These are phyloP conservation scores for Alternaria sp. DNA, from an alignment of 2,329 filamentous ascomycete genomes.

Conservation along the genomic window DNA sequence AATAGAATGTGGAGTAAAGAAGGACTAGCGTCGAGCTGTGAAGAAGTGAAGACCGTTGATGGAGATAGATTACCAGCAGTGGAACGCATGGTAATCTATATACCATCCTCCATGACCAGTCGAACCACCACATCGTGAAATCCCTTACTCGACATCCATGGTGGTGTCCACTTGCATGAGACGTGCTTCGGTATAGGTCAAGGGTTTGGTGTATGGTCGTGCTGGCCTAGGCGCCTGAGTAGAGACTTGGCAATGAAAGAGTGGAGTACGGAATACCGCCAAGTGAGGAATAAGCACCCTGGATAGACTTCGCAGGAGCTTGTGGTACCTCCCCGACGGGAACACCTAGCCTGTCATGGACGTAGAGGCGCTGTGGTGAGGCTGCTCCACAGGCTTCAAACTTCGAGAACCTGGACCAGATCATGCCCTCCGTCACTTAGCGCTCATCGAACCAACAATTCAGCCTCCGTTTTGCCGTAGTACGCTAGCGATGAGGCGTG, in stretches of 20 bases:
- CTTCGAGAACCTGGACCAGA: slow-evolving; percentile 9
- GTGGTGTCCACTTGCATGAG: slow-evolving; percentile 33
- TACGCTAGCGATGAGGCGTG: slow-evolving; percentile 19
- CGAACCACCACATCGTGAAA: neutral
- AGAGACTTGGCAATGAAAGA: slow-evolving; percentile 12
- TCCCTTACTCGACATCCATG: slow-evolving; percentile 14
- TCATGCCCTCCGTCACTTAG: slow-evolving; percentile 6
- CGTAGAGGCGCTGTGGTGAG: slow-evolving; percentile 16
- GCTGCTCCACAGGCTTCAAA: slow-evolving; percentile 31
- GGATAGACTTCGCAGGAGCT: slow-evolving; percentile 9
- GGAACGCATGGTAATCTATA: slow-evolving; percentile 18
- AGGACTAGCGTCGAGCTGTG: slow-evolving; percentile 16
- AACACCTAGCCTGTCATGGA: slow-evolving; percentile 16
- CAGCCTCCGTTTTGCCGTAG: neutral
- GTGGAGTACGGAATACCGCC: slow-evolving; percentile 2
- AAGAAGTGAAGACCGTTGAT: slow-evolving; percentile 11
- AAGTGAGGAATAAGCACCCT: slow-evolving; percentile 12
- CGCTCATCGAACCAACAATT: slow-evolving; percentile 2
- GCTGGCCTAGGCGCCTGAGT: slow-evolving; percentile 18
- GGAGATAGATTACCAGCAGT: neutral
- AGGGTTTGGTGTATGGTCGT: slow-evolving; percentile 11
- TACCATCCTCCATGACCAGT: slow-evolving; percentile 10
- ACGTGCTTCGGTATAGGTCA: slow-evolving; percentile 21
- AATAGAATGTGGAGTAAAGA: slow-evolving; percentile 28
- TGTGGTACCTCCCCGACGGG: neutral